phyloP scores from a whole-genome alignment of 129 eudicot species.

The Calendula officinalis region DNA sequence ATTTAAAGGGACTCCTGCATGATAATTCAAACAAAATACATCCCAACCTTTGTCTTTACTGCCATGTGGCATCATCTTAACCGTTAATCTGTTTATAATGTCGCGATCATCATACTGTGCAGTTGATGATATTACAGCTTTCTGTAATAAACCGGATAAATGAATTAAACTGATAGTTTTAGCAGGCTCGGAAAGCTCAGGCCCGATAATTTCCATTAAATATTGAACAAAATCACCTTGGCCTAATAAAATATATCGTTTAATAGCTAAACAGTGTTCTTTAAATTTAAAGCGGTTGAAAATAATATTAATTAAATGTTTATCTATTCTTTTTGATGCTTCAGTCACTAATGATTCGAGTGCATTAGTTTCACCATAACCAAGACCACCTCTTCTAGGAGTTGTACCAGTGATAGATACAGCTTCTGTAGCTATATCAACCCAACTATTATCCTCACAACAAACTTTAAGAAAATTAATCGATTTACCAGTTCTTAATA shows the following conservation, averaged over 20 bases:
- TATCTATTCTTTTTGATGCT: slow-evolving; percentile 81
- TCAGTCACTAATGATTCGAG: slow-evolving; percentile 75
- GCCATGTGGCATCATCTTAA: slow-evolving; percentile 85
- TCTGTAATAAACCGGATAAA: slow-evolving; percentile 78
- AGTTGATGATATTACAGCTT: slow-evolving; percentile 72
- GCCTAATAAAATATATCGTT: slow-evolving; percentile 76
- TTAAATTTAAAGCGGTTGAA: slow-evolving; percentile 66
- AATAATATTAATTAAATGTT: slow-evolving; percentile 66
- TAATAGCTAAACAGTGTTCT: slow-evolving; percentile 88
- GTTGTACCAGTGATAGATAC: slow-evolving; percentile 54
- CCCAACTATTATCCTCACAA: slow-evolving; percentile 85
- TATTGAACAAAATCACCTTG: slow-evolving; percentile 95
- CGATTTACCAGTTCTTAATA: slow-evolving; percentile 85
- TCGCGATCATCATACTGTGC: slow-evolving; percentile 85
- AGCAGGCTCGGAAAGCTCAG: slow-evolving; percentile 77
- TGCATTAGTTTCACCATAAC: slow-evolving; percentile 88
- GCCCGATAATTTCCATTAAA: slow-evolving; percentile 78
- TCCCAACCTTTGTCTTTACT: slow-evolving; percentile 87
- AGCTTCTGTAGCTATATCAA: slow-evolving; percentile 69
- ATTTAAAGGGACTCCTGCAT: slow-evolving; percentile 65
- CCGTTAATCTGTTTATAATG: slow-evolving; percentile 69
- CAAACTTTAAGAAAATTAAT: slow-evolving; percentile 86
- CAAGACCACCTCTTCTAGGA: slow-evolving; percentile 63
- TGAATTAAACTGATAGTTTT: slow-evolving; percentile 73
- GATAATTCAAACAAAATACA: slow-evolving; percentile 74